phyloP scores from a whole-genome alignment of 2,329 filamentous ascomycete species.

The Aschersonia sp. region DNA sequence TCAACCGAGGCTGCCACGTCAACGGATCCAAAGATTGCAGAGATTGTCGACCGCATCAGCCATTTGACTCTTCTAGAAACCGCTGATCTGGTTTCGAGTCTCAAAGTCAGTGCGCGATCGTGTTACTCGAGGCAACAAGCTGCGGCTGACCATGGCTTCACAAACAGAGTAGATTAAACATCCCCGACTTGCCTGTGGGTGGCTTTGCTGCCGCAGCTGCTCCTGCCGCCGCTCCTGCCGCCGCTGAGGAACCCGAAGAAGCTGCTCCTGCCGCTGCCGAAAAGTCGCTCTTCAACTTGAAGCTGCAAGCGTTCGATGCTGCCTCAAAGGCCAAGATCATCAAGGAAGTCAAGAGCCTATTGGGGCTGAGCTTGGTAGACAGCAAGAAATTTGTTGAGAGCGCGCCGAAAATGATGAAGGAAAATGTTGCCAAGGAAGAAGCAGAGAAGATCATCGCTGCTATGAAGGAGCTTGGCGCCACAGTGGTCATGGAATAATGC shows the following conservation, averaged over 20 bases:
- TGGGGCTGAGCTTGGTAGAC: conserved; percentile 92
- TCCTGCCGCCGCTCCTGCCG: conserved; percentile 45
- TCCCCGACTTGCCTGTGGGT: conserved; percentile 91
- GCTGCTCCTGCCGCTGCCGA: conserved; percentile 82
- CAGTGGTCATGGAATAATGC: conserved; percentile 76
- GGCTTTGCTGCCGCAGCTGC: conserved; percentile 69
- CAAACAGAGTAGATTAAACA: conserved; percentile 75
- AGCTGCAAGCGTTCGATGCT: conserved; percentile 81
- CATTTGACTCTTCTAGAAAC: conserved; percentile 96
- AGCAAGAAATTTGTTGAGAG: conserved; percentile 99
- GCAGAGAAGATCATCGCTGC: conserved; percentile 95
- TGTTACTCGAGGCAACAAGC: not conserved
- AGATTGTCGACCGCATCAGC: conserved; percentile 97
- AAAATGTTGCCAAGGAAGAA: conserved; percentile 96
- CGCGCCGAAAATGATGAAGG: conserved; percentile 97
- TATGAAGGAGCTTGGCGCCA: conserved; percentile 85
- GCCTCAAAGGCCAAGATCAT: conserved; percentile 95
- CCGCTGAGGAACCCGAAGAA: conserved; percentile 71
- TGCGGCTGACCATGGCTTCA: conserved; percentile 1
- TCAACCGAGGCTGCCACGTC: conserved; percentile 55
- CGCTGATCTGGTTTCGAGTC: conserved; percentile 80
- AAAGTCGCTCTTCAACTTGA: conserved; percentile 94
- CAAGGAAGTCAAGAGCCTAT: conserved; percentile 97
- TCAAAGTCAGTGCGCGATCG: conserved; percentile 56
- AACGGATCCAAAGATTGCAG: conserved; percentile 78